Percentiles rank a stretch among this genome's conserved stretches.
phyloP scores from a whole-genome alignment of 768 basidiomycete species.

The Coprinellus micaceus region DNA sequence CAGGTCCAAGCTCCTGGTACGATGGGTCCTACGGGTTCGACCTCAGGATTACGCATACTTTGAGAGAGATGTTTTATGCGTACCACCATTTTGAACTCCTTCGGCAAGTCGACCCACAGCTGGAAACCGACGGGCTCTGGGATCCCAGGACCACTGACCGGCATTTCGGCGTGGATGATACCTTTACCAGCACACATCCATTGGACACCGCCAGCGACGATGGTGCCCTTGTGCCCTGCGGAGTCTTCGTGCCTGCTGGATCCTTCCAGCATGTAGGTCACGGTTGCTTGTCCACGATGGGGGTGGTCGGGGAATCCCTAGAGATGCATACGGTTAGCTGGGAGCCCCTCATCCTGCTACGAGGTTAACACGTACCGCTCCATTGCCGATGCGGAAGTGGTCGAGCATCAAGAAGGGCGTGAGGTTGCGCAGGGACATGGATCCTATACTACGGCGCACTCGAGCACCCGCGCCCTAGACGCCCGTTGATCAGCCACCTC shows the following conservation, averaged over 20 bases:
- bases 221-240: conserved; percentile 75
- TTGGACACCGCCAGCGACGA: conserved; percentile 82
- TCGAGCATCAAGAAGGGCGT: conserved; percentile 91
- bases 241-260: conserved; percentile 88
- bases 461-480: conserved; percentile 71
- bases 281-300: conserved; percentile 84
- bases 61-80: conserved; percentile 39
- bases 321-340: background rate
- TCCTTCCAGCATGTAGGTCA: conserved; percentile 88
- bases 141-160: conserved; percentile 59
- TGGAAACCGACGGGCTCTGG: conserved; percentile 83
- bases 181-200: conserved; percentile 90
- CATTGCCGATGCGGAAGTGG: conserved; percentile 68
- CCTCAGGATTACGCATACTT: conserved; percentile 66
- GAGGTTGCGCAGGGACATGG: conserved; percentile 66
- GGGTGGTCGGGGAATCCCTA: conserved; percentile 93
- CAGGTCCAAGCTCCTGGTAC: conserved; percentile 77
- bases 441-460: conserved; percentile 86
- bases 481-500: conserved; percentile 2
- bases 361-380: conserved; percentile 50
- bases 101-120: conserved; percentile 82
- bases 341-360: background rate
- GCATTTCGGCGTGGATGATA: conserved; percentile 88
- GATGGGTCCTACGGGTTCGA: conserved; percentile 53
- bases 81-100: conserved; percentile 31